Base-by-base conservation (phyloP, 1,139 yeast species). In the Wickerhamomyces sp. region DNA sequence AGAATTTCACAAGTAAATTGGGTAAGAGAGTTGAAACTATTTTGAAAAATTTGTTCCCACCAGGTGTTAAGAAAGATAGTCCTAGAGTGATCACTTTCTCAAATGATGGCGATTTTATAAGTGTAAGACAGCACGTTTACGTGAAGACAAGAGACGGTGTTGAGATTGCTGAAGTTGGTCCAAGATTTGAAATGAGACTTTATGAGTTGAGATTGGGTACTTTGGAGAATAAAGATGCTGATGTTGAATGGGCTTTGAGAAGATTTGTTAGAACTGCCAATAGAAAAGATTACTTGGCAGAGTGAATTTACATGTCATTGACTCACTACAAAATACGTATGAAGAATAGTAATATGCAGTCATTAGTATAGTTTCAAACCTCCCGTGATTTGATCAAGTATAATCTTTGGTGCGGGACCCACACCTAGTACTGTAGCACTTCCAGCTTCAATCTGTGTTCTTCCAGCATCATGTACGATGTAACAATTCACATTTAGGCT, bases 151-250 rank as follows among this genome's bases (percentile, higher is more conserved):
- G 83, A 48, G 96, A 88, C 41, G 75, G 82, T 23, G 95, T 88
- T 4, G 98, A 91, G 57, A 64, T 91, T 42, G 91, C 96, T 44
- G 99, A 91, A 57, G 84, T 93, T 26, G 99, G 99, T 0, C 99
- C 99, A n/a, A 68, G 99, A 42, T 91, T 91, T 53, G 98, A 93
- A 62, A 88, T 91, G 97, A 77, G 88, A 57, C 64, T 91, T 44
- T 91, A 78, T 56, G 96, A 91, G 57, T 66, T 93, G 44, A 75
- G 81, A 54, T 68, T 93, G 47, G 97, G 99, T 4, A 85, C 95
- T 33, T 66, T 91, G 44, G 98, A 91, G 52, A 87, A 89, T 58
- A 85, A 85, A 62, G 97, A 93, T 59, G 96, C 96, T n/a, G 98
- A 91, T 54, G 78, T 87, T 21, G 99, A 91, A 61, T 91, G 98